Evolutionary conservation across 2,329 filamentous ascomycete species (phyloP).

Genomic region (Phaeosphaeria sp.): DNA sequence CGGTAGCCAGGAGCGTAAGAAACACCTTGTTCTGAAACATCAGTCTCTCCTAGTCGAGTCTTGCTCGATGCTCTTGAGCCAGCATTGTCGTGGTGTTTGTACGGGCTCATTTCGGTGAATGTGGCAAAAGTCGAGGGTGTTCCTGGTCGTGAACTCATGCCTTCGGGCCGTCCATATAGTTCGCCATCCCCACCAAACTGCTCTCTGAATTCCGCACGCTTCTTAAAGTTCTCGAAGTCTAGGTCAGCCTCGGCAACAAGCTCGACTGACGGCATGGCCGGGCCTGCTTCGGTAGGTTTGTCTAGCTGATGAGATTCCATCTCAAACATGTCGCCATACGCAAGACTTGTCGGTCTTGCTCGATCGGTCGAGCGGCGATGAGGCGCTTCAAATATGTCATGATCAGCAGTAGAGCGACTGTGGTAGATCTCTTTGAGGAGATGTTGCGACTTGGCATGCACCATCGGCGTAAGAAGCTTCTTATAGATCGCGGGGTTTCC

Average conservation of each 20-base stretch:
- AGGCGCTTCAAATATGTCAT: conserved; percentile 32
- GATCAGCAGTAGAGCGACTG: conserved; percentile 71
- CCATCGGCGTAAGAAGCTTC: conserved; percentile 71
- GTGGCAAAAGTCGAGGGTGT: conserved; percentile 41
- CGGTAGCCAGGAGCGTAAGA: conserved; percentile 36
- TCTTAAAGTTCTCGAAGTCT: conserved; percentile 90
- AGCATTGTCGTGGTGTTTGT: conserved; percentile 15
- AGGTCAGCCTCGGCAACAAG: conserved; percentile 83
- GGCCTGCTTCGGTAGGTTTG: conserved; percentile 42
- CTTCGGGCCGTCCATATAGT: conserved; percentile 63
- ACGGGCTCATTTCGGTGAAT: conserved; percentile 26
- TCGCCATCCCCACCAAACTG: conserved; percentile 77
- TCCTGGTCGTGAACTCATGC: conserved; percentile 55
- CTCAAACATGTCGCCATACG: conserved; percentile 80
- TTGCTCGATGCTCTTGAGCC: conserved; percentile 27
- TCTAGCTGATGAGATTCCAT: conserved; percentile 66
- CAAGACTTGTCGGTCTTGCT: conserved; percentile 59
- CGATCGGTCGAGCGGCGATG: conserved; percentile 37
- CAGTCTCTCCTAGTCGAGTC: conserved; percentile 23
- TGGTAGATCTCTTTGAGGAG: conserved; percentile 82
- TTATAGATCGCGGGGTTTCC: conserved; percentile 91
- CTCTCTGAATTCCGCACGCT: conserved; percentile 83
- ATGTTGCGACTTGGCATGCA: conserved; percentile 86
- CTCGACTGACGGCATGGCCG: conserved; percentile 70
- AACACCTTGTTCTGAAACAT: conserved; percentile 29